Evolutionary conservation across 208 protist species (phyloP), one percentile per base, ranked within the genome.

Genomic region (Endotrypanum monterogeii): DNA sequence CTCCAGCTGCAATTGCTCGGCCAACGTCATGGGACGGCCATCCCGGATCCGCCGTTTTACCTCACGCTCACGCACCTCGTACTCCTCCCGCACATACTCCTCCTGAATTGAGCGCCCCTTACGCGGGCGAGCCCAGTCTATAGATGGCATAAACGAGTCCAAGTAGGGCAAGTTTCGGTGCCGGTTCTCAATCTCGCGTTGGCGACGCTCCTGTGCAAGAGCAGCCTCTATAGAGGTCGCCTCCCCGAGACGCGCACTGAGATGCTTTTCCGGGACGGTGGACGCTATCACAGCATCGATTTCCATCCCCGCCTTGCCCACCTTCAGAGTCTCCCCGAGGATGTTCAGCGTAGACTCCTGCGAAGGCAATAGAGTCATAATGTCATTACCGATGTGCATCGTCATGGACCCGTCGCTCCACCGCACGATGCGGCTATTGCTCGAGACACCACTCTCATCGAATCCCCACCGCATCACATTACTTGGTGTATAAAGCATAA

Each of bases 391-490:
- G 52, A 97, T 86, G 80, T 96, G 90, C 65, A 97, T 56, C 30
- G 93, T 96, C 25, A 87, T 72, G 55, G 82, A 89, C 50, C 89
- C 90, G 67, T 97, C 93, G 62, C 86, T 93, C 91, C 93, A 97
- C 32, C 87, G 85, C 39, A 97, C 88, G 23, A 97, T 60, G 58
- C 93, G 89, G 6, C 84, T 65, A 80, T 97, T 97, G 74, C 88
- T 95, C 6, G 78, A 78, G 32, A 52, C 63, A 18, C 60, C 30
- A 3, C 52, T 48, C 1, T 69, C 76, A 35, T 55, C 56, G 48
- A 81, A 28, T 1, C 55, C 69, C 91, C 93, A 97, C 35, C 93
- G 89, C 67, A 94, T 73, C 55, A 96, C 87, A 73, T 97, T 97
- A 50, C 85, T 84, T 18, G 91, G 86, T 5, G 93, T 97, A 78